Evolutionary conservation across 1,284 basidiomycete species (phyloP).

Genomic region (Singerocomus rubriflavus): DNA sequence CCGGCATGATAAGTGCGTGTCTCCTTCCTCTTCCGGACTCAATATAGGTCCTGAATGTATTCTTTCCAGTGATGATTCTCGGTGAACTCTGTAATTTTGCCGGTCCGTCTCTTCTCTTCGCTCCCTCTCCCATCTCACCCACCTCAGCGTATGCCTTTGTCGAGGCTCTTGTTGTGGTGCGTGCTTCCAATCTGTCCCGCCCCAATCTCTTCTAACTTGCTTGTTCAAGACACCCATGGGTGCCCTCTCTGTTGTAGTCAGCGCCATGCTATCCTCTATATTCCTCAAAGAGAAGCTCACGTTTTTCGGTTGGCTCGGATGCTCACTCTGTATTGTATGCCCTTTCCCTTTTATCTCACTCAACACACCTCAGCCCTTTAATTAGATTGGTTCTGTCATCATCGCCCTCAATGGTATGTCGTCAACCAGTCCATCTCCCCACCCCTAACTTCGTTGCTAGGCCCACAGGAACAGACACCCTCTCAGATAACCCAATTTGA

Average conservation of each 20-base stretch:
- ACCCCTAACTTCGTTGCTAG: slow-evolving; percentile 36
- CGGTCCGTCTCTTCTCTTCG: slow-evolving; percentile 44
- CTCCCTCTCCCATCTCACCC: slow-evolving; percentile 24
- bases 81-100: slow-evolving; percentile 84
- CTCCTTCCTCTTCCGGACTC: not conserved
- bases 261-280: slow-evolving; percentile 89
- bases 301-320: slow-evolving; percentile 93
- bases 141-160: slow-evolving; percentile 81
- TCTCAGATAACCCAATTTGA: slow-evolving; percentile 82
- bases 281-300: slow-evolving; percentile 91
- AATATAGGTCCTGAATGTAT: slow-evolving; percentile 4
- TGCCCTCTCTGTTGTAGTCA: slow-evolving; percentile 94
- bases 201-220: slow-evolving; percentile 6
- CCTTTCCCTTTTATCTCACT: not conserved
- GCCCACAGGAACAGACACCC: slow-evolving; percentile 78
- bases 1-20: slow-evolving; percentile 66
- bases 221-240: slow-evolving; percentile 84
- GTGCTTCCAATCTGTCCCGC: slow-evolving; percentile 31
- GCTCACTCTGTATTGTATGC: slow-evolving; percentile 79
- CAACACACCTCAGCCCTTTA: slow-evolving; percentile 1
- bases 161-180: slow-evolving; percentile 81
- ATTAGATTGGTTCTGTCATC: slow-evolving; percentile 80
- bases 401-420: slow-evolving; percentile 71
- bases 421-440: not conserved
- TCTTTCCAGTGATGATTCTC: slow-evolving; percentile 67